Conservation (phyloP, 2,329 filamentous ascomycete genomes). For the Pseudocercospora macadamiae region DNA sequence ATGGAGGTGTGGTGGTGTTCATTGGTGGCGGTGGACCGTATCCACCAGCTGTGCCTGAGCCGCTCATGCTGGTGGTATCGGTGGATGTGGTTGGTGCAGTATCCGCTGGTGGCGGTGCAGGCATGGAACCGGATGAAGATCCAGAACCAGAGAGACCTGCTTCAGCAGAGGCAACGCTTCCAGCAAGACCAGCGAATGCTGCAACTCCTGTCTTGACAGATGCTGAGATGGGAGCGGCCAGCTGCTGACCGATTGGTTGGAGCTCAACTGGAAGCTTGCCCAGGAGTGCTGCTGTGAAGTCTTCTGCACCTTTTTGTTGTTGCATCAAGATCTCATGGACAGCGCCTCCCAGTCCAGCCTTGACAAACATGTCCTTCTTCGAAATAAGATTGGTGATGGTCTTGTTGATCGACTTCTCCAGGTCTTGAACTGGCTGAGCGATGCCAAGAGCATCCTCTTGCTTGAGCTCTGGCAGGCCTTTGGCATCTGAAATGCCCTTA, state of each 20-base stretch:
- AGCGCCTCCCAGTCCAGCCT: slow-evolving; percentile 1
- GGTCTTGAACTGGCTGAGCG: not conserved
- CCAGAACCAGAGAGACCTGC: not conserved
- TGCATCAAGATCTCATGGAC: not conserved
- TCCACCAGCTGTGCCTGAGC: slow-evolving; percentile 1
- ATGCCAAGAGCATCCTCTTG: slow-evolving; percentile 5
- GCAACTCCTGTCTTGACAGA: not conserved
- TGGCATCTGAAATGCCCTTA: not conserved
- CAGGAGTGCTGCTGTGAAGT: not conserved
- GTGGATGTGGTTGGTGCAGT: not conserved
- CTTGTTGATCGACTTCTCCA: not conserved
- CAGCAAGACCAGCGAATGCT: not conserved
- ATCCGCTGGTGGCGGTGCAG: not conserved
- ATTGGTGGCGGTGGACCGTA: slow-evolving; percentile 3
- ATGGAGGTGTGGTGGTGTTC: not conserved
- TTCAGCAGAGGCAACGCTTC: slow-evolving; percentile 4
- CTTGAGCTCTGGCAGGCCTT: not conserved
- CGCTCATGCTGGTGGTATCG: not conserved
- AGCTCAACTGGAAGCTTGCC: slow-evolving; percentile 5
- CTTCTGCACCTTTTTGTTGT: not conserved
- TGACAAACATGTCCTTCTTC: not conserved
- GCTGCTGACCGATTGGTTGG: not conserved
- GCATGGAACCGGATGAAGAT: too few relatives aligned
- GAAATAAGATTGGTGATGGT: not conserved
- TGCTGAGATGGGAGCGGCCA: not conserved